These are phyloP conservation scores for Globisporangium acanthophoron DNA, from an alignment of 352 stramenopile species.

Conservation along the genomic window DNA sequence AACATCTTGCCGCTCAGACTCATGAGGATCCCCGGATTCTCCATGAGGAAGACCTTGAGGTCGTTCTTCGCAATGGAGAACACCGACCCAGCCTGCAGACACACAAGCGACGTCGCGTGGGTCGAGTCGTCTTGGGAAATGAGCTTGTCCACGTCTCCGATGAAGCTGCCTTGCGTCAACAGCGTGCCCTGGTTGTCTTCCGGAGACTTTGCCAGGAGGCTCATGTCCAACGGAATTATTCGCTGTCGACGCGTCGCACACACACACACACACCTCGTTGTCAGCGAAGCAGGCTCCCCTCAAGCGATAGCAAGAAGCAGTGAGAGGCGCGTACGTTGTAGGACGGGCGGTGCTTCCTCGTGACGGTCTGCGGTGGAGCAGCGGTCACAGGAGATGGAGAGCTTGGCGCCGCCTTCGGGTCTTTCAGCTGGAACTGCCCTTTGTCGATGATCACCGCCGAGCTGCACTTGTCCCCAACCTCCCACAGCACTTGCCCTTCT, in stretches of 20 bases:
- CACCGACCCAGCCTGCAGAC: slow-evolving; percentile 39
- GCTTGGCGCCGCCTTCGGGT: slow-evolving; percentile 26
- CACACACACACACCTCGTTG: slow-evolving; percentile 21
- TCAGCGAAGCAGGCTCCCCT: neutral
- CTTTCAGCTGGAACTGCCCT: slow-evolving; percentile 63
- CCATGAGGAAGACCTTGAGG: slow-evolving; percentile 59
- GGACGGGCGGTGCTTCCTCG: slow-evolving; percentile 35
- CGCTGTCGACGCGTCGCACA: slow-evolving; percentile 20
- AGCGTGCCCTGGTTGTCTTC: slow-evolving; percentile 34
- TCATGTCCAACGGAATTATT: slow-evolving; percentile 56
- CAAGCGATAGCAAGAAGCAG: neutral
- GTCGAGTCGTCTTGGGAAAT: slow-evolving; percentile 41
- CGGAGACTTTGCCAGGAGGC: slow-evolving; percentile 29
- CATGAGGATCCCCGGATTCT: slow-evolving; percentile 74
- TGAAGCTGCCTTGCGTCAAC: slow-evolving; percentile 52
- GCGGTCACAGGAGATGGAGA: slow-evolving; percentile 2
- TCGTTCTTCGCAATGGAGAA: slow-evolving; percentile 67
- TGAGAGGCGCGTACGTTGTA: slow-evolving; percentile 38
- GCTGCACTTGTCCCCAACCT: slow-evolving; percentile 51
- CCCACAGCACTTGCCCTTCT: slow-evolving; percentile 74
- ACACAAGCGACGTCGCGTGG: slow-evolving; percentile 59
- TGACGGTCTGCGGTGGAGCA: slow-evolving; percentile 17
- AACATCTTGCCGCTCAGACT: slow-evolving; percentile 58
- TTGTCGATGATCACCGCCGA: slow-evolving; percentile 77
- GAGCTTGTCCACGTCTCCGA: slow-evolving; percentile 69